A percentile compares a stretch with the other conserved stretches of the same genome.
Evolutionary conservation across 2,329 filamentous ascomycete species (phyloP).

Genomic region (Neopestalotiopsis clavispora): DNA sequence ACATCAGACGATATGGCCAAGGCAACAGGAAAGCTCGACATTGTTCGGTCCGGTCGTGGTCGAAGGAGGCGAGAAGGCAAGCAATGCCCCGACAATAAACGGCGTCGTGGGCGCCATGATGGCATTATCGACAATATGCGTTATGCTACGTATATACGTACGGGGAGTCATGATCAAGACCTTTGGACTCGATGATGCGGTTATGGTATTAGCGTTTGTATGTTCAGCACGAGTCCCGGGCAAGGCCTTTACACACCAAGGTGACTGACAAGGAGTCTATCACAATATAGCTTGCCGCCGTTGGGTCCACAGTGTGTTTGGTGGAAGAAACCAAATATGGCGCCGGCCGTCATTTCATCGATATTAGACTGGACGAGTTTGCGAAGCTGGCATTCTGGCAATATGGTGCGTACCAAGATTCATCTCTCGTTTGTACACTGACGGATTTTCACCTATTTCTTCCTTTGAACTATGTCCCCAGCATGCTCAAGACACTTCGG

Average conservation of each 20-base stretch:
- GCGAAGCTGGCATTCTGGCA: conserved; percentile 16
- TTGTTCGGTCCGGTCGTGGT: background rate
- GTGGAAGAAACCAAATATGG: conserved; percentile 18
- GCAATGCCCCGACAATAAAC: conserved; percentile 14
- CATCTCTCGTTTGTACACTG: background rate
- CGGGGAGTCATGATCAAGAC: conserved; percentile 19
- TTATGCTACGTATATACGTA: conserved; percentile 18
- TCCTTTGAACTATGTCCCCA: no score
- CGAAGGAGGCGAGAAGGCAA: background rate
- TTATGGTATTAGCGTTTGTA: conserved; percentile 19
- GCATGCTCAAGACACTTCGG: background rate
- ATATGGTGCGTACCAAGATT: conserved; percentile 9
- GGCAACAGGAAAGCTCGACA: background rate
- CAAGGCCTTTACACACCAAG: background rate
- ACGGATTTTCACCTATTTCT: background rate
- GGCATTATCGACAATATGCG: conserved; percentile 10
- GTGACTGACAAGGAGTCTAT: background rate
- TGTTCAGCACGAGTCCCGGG: background rate
- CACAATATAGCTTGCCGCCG: conserved; percentile 15
- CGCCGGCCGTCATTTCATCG: conserved; percentile 14
- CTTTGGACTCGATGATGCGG: conserved; percentile 17
- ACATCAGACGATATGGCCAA: background rate
- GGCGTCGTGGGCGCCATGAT: conserved; percentile 14
- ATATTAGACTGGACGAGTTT: conserved; percentile 17
- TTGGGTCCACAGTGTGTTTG: conserved; percentile 20